These are phyloP conservation scores for Aegilops umbellulata DNA, from an alignment of 176 grass and related monocot genomes.

Conservation along the genomic window DNA sequence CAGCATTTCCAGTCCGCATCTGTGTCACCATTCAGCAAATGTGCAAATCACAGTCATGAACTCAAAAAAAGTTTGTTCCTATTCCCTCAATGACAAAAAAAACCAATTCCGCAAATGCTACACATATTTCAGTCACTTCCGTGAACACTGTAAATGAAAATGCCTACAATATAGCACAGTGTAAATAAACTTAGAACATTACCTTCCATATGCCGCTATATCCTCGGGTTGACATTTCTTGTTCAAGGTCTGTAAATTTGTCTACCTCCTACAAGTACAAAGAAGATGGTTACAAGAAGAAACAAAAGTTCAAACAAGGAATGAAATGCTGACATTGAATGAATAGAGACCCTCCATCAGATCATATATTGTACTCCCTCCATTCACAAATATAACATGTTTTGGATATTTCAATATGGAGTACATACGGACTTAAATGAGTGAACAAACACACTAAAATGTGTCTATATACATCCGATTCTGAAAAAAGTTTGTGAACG, in stretches of 20 bases:
- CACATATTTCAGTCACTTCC: not conserved
- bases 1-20: slow-evolving; percentile 86
- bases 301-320: not conserved
- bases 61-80: slow-evolving; percentile 15
- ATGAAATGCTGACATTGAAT: slow-evolving; percentile 27
- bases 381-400: no score
- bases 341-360: not conserved
- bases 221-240: slow-evolving; percentile 55
- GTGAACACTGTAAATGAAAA: not conserved
- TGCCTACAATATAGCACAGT: slow-evolving; percentile 13
- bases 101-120: not conserved
- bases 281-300: not conserved
- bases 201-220: slow-evolving; percentile 89
- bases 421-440: no score
- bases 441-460: no score
- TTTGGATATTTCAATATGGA: no score
- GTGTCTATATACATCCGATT: no score
- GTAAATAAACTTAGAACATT: slow-evolving; percentile 8
- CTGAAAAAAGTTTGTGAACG: no score
- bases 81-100: slow-evolving; percentile 12
- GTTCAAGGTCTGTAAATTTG: slow-evolving; percentile 79
- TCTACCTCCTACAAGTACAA: slow-evolving; percentile 80
- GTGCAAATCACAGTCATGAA: slow-evolving; percentile 15
- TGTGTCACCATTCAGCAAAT: slow-evolving; percentile 41
- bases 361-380: not conserved